Base-by-base conservation (phyloP, 225 moss, liverwort and hornwort genomes). In the Straminergon stramineum region DNA sequence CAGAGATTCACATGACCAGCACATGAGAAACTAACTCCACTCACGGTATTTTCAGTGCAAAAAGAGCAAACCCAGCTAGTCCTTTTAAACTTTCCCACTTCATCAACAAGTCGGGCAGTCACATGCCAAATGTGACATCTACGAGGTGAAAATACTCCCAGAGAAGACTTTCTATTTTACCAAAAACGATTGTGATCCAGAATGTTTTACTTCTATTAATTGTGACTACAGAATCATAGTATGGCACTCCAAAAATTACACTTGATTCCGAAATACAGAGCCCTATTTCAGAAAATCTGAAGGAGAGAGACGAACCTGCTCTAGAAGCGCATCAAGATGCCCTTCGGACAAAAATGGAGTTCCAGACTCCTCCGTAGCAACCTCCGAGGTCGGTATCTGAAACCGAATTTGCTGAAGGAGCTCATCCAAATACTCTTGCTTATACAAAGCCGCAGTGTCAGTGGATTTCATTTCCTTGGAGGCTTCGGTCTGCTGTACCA, bases 401-500 rank as follows among this genome's bases (percentile, higher is more conserved):
- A 88, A 93, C 52, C 91, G 93, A 58, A 93, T 93, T 32, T 92
- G 93, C 73, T 92, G 92, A 34, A 93, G 92, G 35, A 92, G 82
- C 26, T 92, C 93, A 68, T 93, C 93, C 17, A 93, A 58, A 32
- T 91, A 88, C 81, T 94, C 91, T 56, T 88, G 94, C 85, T 92
- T 89, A 35, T 76, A 89, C 73, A 87, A 53, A 18, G 58, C 87
- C 28, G 64, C 82, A 43, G 69, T 70, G 14, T 85, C 92, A 12
- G 75, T 26, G 41, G 78, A 30, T 64, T 85, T 48, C 51, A 31
- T 60, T 3, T 78, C 90, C 83, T 91, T 93, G 35, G 88, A 88
- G 86, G 53, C 74, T 45, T 90, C 90, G 32, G 81, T 88, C 81
- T 91, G 88, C 90, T 91, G 89, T 90, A 92, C 93, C 91, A 95